phyloP scores from a whole-genome alignment of 129 eudicot genomes.

The Erigeron canadensis region DNA sequence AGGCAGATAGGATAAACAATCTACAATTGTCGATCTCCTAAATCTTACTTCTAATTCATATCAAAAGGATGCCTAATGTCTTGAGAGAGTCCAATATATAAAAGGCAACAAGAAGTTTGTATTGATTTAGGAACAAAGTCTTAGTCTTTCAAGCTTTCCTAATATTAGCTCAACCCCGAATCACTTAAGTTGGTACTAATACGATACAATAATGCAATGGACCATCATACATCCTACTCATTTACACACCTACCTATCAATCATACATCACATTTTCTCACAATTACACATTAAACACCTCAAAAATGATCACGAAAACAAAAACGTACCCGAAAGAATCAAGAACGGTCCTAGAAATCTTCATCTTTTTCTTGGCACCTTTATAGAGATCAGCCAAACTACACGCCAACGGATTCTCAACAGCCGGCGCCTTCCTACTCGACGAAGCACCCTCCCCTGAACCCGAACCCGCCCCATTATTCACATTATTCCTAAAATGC shows the following conservation, averaged over 20 bases:
- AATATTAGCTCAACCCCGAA: not conserved
- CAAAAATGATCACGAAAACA: not conserved
- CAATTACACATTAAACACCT: not conserved
- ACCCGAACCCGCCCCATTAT: constrained; percentile 1
- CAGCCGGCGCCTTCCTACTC: constrained; percentile 60
- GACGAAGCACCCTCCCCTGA: constrained; percentile 36
- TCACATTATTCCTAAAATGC: constrained; percentile 32
- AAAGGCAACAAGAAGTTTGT: not conserved
- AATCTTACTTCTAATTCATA: not conserved
- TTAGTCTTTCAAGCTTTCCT: not conserved
- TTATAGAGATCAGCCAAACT: constrained; percentile 67
- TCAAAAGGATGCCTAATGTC: not conserved
- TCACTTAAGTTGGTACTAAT: not conserved
- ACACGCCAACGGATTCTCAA: constrained; percentile 68
- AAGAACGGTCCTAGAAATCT: constrained; percentile 59
- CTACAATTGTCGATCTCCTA: not conserved
- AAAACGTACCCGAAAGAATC: constrained; percentile 54
- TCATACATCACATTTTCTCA: not conserved
- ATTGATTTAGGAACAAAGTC: not conserved
- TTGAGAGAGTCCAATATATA: not conserved
- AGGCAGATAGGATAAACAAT: not conserved
- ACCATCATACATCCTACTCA: constrained; percentile 2
- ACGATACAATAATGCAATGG: not conserved
- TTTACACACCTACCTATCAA: constrained; percentile 17
- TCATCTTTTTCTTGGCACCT: constrained; percentile 80